Percentiles rank a stretch among this genome's conserved stretches.
These are phyloP conservation scores for Sordariomycetes sp. DNA, from an alignment of 2,329 filamentous ascomycete species.

Conservation along the genomic window DNA sequence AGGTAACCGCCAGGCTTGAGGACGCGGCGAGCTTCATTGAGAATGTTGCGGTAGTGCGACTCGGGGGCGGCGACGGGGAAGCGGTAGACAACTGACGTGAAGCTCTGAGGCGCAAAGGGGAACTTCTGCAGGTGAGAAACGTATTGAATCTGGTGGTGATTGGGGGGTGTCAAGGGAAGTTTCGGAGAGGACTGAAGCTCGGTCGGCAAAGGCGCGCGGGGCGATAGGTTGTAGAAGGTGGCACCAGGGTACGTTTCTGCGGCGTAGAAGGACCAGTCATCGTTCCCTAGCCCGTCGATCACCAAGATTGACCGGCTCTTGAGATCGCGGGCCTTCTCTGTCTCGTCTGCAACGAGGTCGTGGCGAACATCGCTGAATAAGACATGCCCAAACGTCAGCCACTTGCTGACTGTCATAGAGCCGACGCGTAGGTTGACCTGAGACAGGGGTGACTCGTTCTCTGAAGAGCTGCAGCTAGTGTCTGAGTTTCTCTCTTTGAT, in stretches of 20 bases:
- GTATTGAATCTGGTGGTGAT: conserved; percentile 70
- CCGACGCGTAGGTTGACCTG: conserved; percentile 71
- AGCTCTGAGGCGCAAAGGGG: conserved; percentile 68
- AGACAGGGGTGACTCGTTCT: conserved; percentile 53
- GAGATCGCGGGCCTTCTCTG: conserved; percentile 28
- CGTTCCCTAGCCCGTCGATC: conserved; percentile 76
- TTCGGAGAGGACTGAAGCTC: conserved; percentile 30
- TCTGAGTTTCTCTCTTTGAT: conserved; percentile 10
- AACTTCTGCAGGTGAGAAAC: conserved; percentile 54
- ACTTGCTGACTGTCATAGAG: conserved; percentile 79
- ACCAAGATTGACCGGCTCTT: conserved; percentile 66
- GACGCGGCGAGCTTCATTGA: conserved; percentile 69
- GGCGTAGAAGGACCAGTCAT: conserved; percentile 82
- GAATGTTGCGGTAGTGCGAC: conserved; percentile 57
- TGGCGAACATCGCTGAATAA: conserved; percentile 73
- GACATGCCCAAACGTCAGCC: conserved; percentile 77
- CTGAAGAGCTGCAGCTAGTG: conserved; percentile 31
- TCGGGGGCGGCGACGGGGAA: conserved; percentile 66
- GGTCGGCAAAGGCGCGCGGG: conserved; percentile 40
- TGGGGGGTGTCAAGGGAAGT: conserved; percentile 50
- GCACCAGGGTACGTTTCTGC: conserved; percentile 69
- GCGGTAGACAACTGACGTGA: conserved; percentile 66
- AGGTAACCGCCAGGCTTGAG: conserved; percentile 70
- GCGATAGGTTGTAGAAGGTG: conserved; percentile 68
- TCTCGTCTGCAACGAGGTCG: conserved; percentile 43